Evolutionary conservation across 306 rosid genomes (phyloP), one percentile per base, ranked within the genome.

Genomic region (Fragaria iinumae): DNA sequence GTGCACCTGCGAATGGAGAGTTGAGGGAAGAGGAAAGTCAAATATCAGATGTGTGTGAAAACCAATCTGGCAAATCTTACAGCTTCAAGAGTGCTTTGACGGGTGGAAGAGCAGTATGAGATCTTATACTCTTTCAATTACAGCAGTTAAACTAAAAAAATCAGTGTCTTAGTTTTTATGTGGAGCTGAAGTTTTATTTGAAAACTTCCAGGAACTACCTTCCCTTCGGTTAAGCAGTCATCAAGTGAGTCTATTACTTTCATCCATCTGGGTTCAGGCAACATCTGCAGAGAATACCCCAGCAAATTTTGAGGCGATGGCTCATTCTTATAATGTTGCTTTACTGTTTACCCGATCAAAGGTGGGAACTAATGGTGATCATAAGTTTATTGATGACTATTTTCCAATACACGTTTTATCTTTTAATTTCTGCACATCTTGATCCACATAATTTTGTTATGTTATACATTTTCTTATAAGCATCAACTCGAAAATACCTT

Each of bases 201-300:
- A 11, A 72, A 75, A 36, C 67, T 86, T 81, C 67, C 88, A 95
- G 99, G 96, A 88, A 81, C 82, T 88, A 74, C 87, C 90, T 80
- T 86, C 91, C 67, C 87, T 95, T 78, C 89, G 97, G 69, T 86
- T 95, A 75, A 95, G 97, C 84, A 89, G 97, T 87, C 90, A 90
- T 87, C 99, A 92, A 90, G 93, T 92, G 80, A 88, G 90, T 80
- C 97, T 90, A 76, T 79, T 95, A 89, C 97, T 95, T 84, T 95
- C 97, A 74, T 95, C 91, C 56, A 89, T 95, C 80, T 92, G 99
- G 99, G 84, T 92, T 85, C 99, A 95, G 88, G 99, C 99, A 81
- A 89, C 91, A 76, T 90, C 89, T 78, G 67, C 80, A 80, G 96
- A 89, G 56, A 92, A 84, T 78, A 81, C 77, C 64, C 95, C 92